A percentile compares a stretch with the other conserved stretches of the same genome.
Evolutionary conservation across 345 rosid species (phyloP).

Genomic region (Salix koriyanagi): DNA sequence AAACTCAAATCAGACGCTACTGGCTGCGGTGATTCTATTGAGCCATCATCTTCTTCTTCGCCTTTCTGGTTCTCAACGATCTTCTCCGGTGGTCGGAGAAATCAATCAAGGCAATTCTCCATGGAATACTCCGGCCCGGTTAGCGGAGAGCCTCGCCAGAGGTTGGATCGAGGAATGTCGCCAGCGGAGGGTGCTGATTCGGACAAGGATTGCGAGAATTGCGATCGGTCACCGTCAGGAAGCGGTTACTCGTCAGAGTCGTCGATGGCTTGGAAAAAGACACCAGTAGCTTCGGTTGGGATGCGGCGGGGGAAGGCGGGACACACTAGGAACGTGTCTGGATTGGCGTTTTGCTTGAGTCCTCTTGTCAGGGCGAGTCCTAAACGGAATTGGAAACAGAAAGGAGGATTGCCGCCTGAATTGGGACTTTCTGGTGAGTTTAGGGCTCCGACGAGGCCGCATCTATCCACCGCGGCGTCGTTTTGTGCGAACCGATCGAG

Average conservation of each 20-base stretch:
- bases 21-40: slow-evolving; percentile 21
- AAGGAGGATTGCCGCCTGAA: slow-evolving; percentile 48
- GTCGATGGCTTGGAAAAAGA: slow-evolving; percentile 36
- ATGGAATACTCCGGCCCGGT: slow-evolving; percentile 27
- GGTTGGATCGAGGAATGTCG: slow-evolving; percentile 71
- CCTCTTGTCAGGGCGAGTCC: slow-evolving; percentile 93
- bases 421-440: slow-evolving; percentile 43
- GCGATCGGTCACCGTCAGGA: slow-evolving; percentile 32
- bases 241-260: slow-evolving; percentile 42
- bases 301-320: slow-evolving; percentile 37
- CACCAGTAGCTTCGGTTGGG: slow-evolving; percentile 30
- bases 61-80: slow-evolving; percentile 54
- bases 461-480: slow-evolving; percentile 65
- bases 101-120: slow-evolving; percentile 29
- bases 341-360: slow-evolving; percentile 74
- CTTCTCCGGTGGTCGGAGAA: slow-evolving; percentile 38
- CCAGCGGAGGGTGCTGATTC: slow-evolving; percentile 40
- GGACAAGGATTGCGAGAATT: slow-evolving; percentile 34
- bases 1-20: slow-evolving; percentile 39
- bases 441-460: slow-evolving; percentile 52
- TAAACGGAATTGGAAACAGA: slow-evolving; percentile 55
- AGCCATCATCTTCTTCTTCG: slow-evolving; percentile 40
- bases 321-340: slow-evolving; percentile 37
- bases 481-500: slow-evolving; percentile 72
- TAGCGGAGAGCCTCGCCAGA: slow-evolving; percentile 30